Percentiles rank a stretch among this genome's conserved stretches.
Conservation (phyloP, 768 basidiomycete species). For the Trametes meyenii region DNA sequence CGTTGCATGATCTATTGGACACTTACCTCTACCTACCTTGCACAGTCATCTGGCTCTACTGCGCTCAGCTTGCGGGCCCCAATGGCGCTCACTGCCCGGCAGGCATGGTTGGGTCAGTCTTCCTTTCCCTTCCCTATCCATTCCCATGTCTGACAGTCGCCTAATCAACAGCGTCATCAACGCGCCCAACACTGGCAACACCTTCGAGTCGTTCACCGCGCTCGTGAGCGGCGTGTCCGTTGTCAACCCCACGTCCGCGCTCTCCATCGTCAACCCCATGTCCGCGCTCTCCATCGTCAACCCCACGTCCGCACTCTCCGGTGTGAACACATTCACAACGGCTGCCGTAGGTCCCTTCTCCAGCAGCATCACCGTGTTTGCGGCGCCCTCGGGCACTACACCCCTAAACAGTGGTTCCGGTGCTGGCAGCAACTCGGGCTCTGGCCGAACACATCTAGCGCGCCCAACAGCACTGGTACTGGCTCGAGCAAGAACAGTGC, state of each 20-base stretch:
- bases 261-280: too few species aligned
- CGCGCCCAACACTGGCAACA: slow-evolving; percentile 46
- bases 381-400: slow-evolving; percentile 28
- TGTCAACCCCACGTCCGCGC: slow-evolving; percentile 41
- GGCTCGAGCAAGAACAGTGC: slow-evolving; percentile 2
- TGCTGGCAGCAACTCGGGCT: slow-evolving; percentile 4
- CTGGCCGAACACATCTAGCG: slow-evolving; percentile 6
- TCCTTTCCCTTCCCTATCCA: neutral
- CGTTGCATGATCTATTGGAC: neutral
- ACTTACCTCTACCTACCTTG: neutral
- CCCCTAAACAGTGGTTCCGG: slow-evolving; percentile 3
- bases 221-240: slow-evolving; percentile 36
- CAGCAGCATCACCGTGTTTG: slow-evolving; percentile 36
- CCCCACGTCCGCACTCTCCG: too few species aligned
- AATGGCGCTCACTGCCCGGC: slow-evolving; percentile 42
- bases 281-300: too few species aligned
- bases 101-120: slow-evolving; percentile 39
- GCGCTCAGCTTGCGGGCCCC: slow-evolving; percentile 47
- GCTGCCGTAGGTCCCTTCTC: slow-evolving; percentile 43
- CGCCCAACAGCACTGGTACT: slow-evolving; percentile 12
- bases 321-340: slow-evolving; percentile 52
- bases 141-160: neutral
- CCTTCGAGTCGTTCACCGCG: slow-evolving; percentile 40
- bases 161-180: slow-evolving; percentile 47
- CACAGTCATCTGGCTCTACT: slow-evolving; percentile 62